Evolutionary conservation across 2,329 filamentous ascomycete genomes (phyloP).

Genomic region (Phialocephala sp.): DNA sequence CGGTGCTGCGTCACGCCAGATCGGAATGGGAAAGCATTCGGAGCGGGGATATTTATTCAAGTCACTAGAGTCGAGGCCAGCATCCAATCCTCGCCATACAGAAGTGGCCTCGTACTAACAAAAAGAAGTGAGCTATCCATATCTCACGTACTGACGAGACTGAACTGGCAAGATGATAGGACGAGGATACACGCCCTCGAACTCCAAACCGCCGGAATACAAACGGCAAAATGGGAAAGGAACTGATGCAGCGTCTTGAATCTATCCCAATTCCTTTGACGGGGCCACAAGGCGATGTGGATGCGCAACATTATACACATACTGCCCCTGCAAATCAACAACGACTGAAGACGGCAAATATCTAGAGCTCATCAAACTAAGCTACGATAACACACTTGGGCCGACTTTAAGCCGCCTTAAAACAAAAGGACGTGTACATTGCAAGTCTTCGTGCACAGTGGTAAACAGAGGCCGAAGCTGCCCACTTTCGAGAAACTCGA

Average conservation of each 20-base stretch:
- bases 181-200: neutral
- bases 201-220: neutral
- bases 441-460: conserved; percentile 10
- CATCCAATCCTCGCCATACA: neutral
- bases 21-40: neutral
- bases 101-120: neutral
- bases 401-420: neutral
- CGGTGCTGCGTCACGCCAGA: neutral
- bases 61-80: neutral
- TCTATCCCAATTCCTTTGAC: neutral
- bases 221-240: neutral
- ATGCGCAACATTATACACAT: neutral
- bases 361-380: neutral
- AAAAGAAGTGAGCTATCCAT: neutral
- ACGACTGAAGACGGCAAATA: neutral
- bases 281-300: neutral
- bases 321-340: neutral
- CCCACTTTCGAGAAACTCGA: neutral
- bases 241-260: too few relatives aligned
- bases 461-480: conserved; percentile 8
- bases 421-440: conserved; percentile 1
- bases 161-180: neutral
- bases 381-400: neutral
- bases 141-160: neutral
- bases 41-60: neutral